phyloP scores from a whole-genome alignment of 1,139 yeast species.

The Nadsonia commutata region DNA sequence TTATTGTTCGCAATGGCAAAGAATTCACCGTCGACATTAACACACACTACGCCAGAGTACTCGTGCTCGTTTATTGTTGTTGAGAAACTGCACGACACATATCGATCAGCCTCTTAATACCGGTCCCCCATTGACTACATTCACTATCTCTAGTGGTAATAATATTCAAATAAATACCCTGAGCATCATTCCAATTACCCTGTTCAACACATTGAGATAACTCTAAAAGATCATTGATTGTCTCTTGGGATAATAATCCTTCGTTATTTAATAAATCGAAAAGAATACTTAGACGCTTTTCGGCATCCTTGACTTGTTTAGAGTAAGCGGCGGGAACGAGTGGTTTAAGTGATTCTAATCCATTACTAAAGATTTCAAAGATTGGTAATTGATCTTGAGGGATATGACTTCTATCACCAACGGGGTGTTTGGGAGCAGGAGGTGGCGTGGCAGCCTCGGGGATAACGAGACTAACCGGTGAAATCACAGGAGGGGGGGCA shows the following conservation, averaged over 20 bases:
- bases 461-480: constrained; percentile 15
- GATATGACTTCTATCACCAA: constrained; percentile 62
- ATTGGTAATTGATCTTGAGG: constrained; percentile 46
- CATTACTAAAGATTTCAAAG: constrained; percentile 36
- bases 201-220: constrained; percentile 37
- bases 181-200: constrained; percentile 48
- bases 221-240: constrained; percentile 38
- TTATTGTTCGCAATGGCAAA: too few relatives aligned
- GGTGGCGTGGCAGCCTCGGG: constrained; percentile 14
- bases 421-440: constrained; percentile 35
- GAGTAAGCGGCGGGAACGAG: constrained; percentile 59
- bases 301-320: constrained; percentile 70
- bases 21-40: too few relatives aligned
- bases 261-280: constrained; percentile 70
- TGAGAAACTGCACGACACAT: constrained; percentile 30
- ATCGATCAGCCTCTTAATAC: constrained; percentile 75
- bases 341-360: constrained; percentile 53
- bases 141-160: constrained; percentile 57
- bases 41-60: too few relatives aligned
- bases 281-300: constrained; percentile 60
- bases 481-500: constrained; percentile 14
- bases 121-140: constrained; percentile 86
- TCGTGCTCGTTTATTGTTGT: too few relatives aligned
- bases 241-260: constrained; percentile 45
- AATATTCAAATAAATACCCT: constrained; percentile 35